Conservation (phyloP, 805 yeast genomes). For the Sugiyamaella qingdaonensis region DNA sequence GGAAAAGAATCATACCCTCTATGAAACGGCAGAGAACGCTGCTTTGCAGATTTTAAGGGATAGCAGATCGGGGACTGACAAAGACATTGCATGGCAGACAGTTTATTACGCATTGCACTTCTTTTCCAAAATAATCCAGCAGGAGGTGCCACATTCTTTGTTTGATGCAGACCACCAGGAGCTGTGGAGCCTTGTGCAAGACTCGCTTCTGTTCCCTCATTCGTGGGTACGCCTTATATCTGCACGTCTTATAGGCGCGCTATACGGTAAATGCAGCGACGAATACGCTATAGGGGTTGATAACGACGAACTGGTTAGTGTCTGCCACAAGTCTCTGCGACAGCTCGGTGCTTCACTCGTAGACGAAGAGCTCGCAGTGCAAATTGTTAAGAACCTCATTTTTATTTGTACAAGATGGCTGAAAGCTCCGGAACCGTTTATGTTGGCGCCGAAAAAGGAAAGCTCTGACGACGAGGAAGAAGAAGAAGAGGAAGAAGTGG, state of each 20-base stretch:
- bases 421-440: slow-evolving; percentile 32
- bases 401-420: slow-evolving; percentile 62
- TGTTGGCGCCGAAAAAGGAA: slow-evolving; percentile 14
- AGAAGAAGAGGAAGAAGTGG: slow-evolving; percentile 25
- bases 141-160: slow-evolving; percentile 6
- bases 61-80: slow-evolving; percentile 37
- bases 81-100: slow-evolving; percentile 66
- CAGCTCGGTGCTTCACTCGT: slow-evolving; percentile 79
- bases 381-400: slow-evolving; percentile 63
- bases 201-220: slow-evolving; percentile 74
- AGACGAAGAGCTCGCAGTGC: slow-evolving; percentile 56
- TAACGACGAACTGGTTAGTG: slow-evolving; percentile 44
- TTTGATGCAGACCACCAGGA: slow-evolving; percentile 32
- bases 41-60: slow-evolving; percentile 35
- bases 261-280: slow-evolving; percentile 42
- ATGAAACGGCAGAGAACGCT: slow-evolving; percentile 38
- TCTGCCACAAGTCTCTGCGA: slow-evolving; percentile 60
- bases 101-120: slow-evolving; percentile 62
- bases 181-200: slow-evolving; percentile 51
- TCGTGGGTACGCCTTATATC: slow-evolving; percentile 81
- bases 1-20: slow-evolving; percentile 37
- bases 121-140: slow-evolving; percentile 35
- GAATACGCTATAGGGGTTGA: neutral
- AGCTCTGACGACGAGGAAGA: slow-evolving; percentile 25
- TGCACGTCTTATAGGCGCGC: slow-evolving; percentile 51